Conservation (phyloP, 192 early-diverging fungal genomes). For the Coemansia sp. region DNA sequence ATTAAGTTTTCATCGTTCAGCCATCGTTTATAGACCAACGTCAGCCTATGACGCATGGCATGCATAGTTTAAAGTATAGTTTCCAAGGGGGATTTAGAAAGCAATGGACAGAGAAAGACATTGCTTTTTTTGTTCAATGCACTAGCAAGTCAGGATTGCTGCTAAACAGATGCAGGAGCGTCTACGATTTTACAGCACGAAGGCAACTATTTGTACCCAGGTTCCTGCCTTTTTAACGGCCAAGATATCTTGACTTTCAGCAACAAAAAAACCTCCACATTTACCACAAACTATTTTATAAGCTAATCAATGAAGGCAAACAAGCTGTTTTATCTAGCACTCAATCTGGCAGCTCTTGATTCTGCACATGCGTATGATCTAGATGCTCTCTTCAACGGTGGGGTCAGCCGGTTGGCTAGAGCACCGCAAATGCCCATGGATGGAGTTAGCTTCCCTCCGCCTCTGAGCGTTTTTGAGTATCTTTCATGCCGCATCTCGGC, state of each 20-base stretch:
- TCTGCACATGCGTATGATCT: constrained; percentile 3
- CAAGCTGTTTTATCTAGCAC: constrained; percentile 19
- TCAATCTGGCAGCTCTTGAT: constrained; percentile 17
- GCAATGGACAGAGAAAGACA: neutral
- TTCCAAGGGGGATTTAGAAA: too few relatives aligned
- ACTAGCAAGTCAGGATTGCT: constrained; percentile 5
- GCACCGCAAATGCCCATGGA: neutral
- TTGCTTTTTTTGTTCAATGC: neutral
- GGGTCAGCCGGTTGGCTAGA: neutral
- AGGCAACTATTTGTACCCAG: neutral
- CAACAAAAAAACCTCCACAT: neutral
- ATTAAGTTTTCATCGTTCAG: neutral
- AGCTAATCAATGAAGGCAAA: constrained; percentile 23
- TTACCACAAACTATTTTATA: neutral
- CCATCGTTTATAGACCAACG: constrained; percentile 2
- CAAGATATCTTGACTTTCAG: neutral
- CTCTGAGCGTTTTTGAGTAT: constrained; percentile 18
- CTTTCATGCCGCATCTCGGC: constrained; percentile 12
- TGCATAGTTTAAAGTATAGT: neutral
- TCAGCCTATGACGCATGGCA: neutral
- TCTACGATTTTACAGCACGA: too few relatives aligned
- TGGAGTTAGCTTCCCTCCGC: constrained; percentile 6
- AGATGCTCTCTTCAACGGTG: neutral
- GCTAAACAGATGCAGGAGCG: neutral
- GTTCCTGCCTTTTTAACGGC: neutral